Conservation (phyloP, 2,329 filamentous ascomycete genomes). For the Ambrosiella cleistominuta region DNA sequence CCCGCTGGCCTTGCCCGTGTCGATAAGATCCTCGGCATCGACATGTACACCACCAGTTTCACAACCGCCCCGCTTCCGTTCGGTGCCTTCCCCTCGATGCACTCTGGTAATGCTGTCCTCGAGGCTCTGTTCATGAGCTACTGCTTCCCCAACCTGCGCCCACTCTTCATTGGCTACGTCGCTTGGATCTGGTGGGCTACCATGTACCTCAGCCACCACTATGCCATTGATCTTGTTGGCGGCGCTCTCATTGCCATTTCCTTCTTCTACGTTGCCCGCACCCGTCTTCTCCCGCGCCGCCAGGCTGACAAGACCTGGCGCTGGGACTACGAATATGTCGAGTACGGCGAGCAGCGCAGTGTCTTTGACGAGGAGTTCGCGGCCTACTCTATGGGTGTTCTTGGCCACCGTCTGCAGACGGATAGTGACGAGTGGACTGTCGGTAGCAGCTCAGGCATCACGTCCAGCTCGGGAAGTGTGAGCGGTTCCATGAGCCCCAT, state of each 20-base stretch:
- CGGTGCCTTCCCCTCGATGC: slow-evolving; percentile 83
- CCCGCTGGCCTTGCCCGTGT: slow-evolving; percentile 79
- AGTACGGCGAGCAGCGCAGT: slow-evolving; percentile 39
- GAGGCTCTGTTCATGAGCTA: slow-evolving; percentile 88
- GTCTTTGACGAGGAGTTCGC: slow-evolving; percentile 29
- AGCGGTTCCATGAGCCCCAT: slow-evolving; percentile 34
- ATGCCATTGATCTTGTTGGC: slow-evolving; percentile 79
- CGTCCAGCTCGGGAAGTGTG: slow-evolving; percentile 23
- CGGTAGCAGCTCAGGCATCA: slow-evolving; percentile 55
- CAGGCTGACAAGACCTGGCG: slow-evolving; percentile 73
- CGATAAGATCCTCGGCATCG: slow-evolving; percentile 75
- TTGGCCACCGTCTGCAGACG: slow-evolving; percentile 26
- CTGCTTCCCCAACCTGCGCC: slow-evolving; percentile 68
- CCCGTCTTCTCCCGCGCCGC: slow-evolving; percentile 62
- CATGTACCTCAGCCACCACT: slow-evolving; percentile 96
- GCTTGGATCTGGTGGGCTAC: slow-evolving; percentile 97
- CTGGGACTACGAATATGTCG: slow-evolving; percentile 92
- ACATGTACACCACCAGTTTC: slow-evolving; percentile 86
- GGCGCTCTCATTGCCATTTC: slow-evolving; percentile 64
- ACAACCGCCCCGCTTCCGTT: slow-evolving; percentile 82
- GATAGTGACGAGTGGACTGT: slow-evolving; percentile 83
- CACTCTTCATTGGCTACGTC: slow-evolving; percentile 66
- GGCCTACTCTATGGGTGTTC: slow-evolving; percentile 28
- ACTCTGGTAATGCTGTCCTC: slow-evolving; percentile 75
- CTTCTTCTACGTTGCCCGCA: slow-evolving; percentile 67